Base-by-base conservation (phyloP, 2,329 filamentous ascomycete genomes). In the Xylariaceae sp. region DNA sequence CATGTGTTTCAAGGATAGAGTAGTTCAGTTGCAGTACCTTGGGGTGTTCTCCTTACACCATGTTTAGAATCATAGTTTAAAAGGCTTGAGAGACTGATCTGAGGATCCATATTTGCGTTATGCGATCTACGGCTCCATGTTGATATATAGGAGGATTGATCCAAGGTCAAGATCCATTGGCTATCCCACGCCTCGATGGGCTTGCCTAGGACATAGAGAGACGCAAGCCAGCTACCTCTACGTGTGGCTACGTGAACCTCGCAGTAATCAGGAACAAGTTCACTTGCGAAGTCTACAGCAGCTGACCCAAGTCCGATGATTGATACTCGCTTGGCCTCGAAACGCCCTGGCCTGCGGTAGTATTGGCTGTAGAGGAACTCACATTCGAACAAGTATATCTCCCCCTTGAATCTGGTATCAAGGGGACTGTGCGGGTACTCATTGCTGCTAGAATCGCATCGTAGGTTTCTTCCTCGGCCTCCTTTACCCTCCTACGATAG, bases 231-330 rank as follows among this genome's bases (percentile, higher is more conserved):
- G 1, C 67, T 69, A 30, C 73, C 73, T 21, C 71, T 67, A 8
- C 70, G 65, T 24, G 71, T 72, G 33, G 75, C 63, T 30, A 75
- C 46, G 50, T 73, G 71, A 29, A 72, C 63, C 48, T 71, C 64
- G n/a, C 58, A 63, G 13, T 69, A 69, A 1, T 64, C 62, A 2
- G 67, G 59, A 2, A 67, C 69, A 43, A 75, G 60, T 46, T 75
- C 73, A 42, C 66, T 71, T 21, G 68, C 68, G 24, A 75, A 63
- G 61, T 76, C 73, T n/a, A 72, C 67, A 3, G 72, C 73, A 4
- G 69, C 72, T 26, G 68, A 70, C 6, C 72, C 73, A 33, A 74
- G 55, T 1, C 72, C 72, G 35, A 75, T 65, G 23, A 75, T 57
- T 6, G 67, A 71, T 4, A 75, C 68, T 35, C 62, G 68, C 57